These are phyloP conservation scores for Sugiyamaella valdiviana DNA, from an alignment of 805 yeast genomes.

Conservation along the genomic window DNA sequence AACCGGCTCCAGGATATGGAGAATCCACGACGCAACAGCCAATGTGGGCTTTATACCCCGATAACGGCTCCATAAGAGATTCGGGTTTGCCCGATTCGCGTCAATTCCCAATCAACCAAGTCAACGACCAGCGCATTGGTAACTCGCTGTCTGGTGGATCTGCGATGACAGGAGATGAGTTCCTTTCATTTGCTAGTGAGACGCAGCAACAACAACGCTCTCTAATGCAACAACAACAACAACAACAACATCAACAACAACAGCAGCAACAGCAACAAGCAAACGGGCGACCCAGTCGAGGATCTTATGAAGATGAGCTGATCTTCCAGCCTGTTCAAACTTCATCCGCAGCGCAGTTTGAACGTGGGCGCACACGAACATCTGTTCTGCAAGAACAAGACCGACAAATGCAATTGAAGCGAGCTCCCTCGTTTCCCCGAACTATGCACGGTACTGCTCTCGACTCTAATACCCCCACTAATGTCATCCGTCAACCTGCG, in stretches of 20 bases:
- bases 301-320: no score
- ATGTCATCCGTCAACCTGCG: neutral
- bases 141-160: neutral
- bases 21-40: neutral
- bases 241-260: constrained; percentile 9
- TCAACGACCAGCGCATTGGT: no score
- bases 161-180: constrained; percentile 3
- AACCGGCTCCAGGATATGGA: neutral
- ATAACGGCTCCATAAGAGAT: neutral
- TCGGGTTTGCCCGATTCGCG: no score
- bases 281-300: no score
- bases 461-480: neutral
- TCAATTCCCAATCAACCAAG: no score
- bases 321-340: no score
- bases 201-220: constrained; percentile 14
- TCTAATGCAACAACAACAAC: constrained; percentile 10
- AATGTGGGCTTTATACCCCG: neutral
- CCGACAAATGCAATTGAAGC: neutral
- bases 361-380: neutral
- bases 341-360: no score
- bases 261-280: constrained; percentile 13
- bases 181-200: constrained; percentile 15
- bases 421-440: neutral
- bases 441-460: neutral
- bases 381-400: neutral